phyloP scores from a whole-genome alignment of 306 rosid species.

The Vigna trinervia region DNA sequence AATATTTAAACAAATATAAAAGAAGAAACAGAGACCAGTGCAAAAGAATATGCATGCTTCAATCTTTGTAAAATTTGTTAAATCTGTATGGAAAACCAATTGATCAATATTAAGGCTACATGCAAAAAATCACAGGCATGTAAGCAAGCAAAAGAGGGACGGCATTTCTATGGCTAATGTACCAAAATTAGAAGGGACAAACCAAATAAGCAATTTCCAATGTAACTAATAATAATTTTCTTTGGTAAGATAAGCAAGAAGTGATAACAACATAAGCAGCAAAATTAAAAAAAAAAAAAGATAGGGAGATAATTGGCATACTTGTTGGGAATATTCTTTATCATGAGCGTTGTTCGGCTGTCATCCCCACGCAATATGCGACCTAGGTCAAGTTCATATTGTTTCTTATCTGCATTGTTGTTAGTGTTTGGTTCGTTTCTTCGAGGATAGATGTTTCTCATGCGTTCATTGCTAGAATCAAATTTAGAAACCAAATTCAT shows the following conservation, averaged over 20 bases:
- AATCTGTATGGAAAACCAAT: slow-evolving; percentile 18
- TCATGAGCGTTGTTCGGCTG: slow-evolving; percentile 82
- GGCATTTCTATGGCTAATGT: slow-evolving; percentile 20
- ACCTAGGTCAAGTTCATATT: slow-evolving; percentile 75
- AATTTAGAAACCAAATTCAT: slow-evolving; percentile 66
- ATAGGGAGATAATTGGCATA: slow-evolving; percentile 47
- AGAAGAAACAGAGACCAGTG: slow-evolving; percentile 9
- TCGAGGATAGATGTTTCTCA: slow-evolving; percentile 73
- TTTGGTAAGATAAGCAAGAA: slow-evolving; percentile 31
- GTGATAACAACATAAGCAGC: slow-evolving; percentile 32
- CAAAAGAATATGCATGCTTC: slow-evolving; percentile 19
- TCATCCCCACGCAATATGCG: slow-evolving; percentile 75
- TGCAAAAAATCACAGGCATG: slow-evolving; percentile 20
- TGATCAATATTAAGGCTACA: slow-evolving; percentile 21
- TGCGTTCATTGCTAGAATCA: slow-evolving; percentile 75
- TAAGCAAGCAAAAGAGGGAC: slow-evolving; percentile 27
- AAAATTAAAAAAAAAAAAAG: slow-evolving; percentile 17
- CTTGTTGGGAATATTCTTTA: slow-evolving; percentile 91
- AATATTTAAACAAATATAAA: slow-evolving; percentile 36
- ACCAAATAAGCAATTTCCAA: slow-evolving; percentile 26
- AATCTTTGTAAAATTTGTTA: slow-evolving; percentile 18
- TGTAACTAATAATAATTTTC: slow-evolving; percentile 16
- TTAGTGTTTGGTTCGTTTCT: slow-evolving; percentile 72
- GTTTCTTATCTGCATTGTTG: slow-evolving; percentile 73
- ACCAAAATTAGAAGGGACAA: slow-evolving; percentile 9